Conservation (phyloP, 2,329 filamentous ascomycete genomes). For the Helotiales sp. region DNA sequence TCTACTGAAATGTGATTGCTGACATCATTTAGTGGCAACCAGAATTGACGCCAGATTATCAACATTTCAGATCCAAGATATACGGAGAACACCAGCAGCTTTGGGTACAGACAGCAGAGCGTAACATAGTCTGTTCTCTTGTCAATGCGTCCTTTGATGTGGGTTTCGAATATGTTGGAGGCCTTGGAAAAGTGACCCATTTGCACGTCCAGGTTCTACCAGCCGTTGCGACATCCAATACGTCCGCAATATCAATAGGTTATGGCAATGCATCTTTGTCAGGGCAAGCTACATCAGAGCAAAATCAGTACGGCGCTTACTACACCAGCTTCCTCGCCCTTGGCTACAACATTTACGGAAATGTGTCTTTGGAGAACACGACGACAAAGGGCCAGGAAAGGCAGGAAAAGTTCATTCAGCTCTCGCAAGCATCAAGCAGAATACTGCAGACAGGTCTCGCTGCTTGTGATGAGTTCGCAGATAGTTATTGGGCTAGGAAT, state of each 20-base stretch:
- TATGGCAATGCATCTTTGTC: neutral
- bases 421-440: neutral
- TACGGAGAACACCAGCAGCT: slow-evolving; percentile 11
- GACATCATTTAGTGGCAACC: neutral
- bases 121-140: slow-evolving; percentile 19
- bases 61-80: neutral
- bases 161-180: slow-evolving; percentile 19
- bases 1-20: neutral
- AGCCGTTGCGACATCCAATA: neutral
- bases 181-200: neutral
- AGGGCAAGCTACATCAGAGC: neutral
- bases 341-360: neutral
- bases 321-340: neutral
- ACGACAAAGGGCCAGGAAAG: neutral
- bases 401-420: neutral
- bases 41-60: neutral
- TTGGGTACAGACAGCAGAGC: slow-evolving; percentile 25
- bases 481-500: slow-evolving; percentile 6
- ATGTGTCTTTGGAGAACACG: neutral
- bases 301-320: neutral
- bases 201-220: neutral
- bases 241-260: neutral
- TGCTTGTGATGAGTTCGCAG: neutral
- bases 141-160: slow-evolving; percentile 30
- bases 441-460: neutral